Evolutionary conservation across 176 grass and related monocot species (phyloP), one percentile per base, ranked within the genome.

Genomic region (Luzula sylvatica): DNA sequence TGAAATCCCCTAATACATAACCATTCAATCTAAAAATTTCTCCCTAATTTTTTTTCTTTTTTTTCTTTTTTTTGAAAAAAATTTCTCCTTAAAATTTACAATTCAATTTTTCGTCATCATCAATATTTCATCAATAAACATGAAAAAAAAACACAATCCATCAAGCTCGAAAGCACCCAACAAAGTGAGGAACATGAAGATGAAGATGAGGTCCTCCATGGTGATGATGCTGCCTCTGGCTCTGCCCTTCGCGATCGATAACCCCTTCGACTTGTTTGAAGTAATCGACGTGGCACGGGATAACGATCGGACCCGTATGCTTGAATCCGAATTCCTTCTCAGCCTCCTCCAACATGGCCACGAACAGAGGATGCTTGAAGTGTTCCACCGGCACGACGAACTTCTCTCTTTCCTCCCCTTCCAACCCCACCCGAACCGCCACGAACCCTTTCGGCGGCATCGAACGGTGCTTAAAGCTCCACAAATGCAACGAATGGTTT

Each of bases 361-460:
- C 55, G 81, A 98, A 98, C 14, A 98, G 75, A 54, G 85, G 92
- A 80, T 98, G 92, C 47, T 62, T 75, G 49, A 98, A 75, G 78
- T 86, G 78, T 5, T 19, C 72, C 5, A 98, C 74, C 58, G 85
- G 92, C 2, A 98, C 85, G 3, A 87, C 81, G 50, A 90, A 90
- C 0, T 81, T 70, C 35, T 70, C 68, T 71, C 60, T 81, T 65
- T 90, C 65, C 65, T 90, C 92, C 22, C 81, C 92, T 0, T 86
- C 81, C 2, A 28, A 62, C 1, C 92, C 85, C 8, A 98, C 92
- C 28, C 65, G 52, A 15, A 98, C 67, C 68, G 72, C 73, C 63
- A 90, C 73, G 60, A 72, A 90, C 26, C 92, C 92, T 78, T 86
- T 98, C 13, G 71, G 77, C 45, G 74, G 72, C 69, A 65, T 47